These are phyloP conservation scores for Globisporangium splendens DNA, from an alignment of 352 stramenopile species.

Conservation along the genomic window DNA sequence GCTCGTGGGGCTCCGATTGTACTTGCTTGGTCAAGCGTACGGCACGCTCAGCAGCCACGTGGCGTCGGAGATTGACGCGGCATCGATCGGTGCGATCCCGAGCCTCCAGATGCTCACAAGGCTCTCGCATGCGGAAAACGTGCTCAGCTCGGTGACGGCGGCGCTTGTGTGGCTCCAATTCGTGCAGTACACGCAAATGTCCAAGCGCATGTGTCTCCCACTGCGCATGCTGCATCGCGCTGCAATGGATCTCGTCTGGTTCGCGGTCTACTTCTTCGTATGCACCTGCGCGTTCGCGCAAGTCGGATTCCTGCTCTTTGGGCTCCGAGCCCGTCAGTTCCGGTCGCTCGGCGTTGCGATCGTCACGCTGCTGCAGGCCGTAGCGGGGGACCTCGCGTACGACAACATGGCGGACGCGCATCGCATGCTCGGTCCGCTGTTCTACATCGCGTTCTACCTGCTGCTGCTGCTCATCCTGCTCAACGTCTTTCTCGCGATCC, in stretches of 20 bases:
- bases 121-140: conserved; percentile 34
- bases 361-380: conserved; percentile 55
- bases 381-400: conserved; percentile 60
- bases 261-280: conserved; percentile 52
- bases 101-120: conserved; percentile 35
- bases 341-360: conserved; percentile 47
- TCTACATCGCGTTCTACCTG: conserved; percentile 72
- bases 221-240: conserved; percentile 49
- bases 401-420: conserved; percentile 36
- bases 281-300: conserved; percentile 64
- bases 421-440: conserved; percentile 49
- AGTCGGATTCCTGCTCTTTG: conserved; percentile 63
- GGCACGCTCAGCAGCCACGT: conserved; percentile 43
- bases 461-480: conserved; percentile 63
- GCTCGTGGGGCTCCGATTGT: conserved; percentile 52
- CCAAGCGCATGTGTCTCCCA: conserved; percentile 54
- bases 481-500: conserved; percentile 73
- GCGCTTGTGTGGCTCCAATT: conserved; percentile 60
- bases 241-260: conserved; percentile 52
- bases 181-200: conserved; percentile 70
- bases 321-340: conserved; percentile 46
- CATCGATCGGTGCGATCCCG: conserved; percentile 27
- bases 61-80: conserved; percentile 13
- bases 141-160: conserved; percentile 44
- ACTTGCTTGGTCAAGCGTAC: conserved; percentile 51